Evolutionary conservation across 768 basidiomycete genomes (phyloP), one percentile per base, ranked within the genome.

Genomic region (Tephrocybe sp.): DNA sequence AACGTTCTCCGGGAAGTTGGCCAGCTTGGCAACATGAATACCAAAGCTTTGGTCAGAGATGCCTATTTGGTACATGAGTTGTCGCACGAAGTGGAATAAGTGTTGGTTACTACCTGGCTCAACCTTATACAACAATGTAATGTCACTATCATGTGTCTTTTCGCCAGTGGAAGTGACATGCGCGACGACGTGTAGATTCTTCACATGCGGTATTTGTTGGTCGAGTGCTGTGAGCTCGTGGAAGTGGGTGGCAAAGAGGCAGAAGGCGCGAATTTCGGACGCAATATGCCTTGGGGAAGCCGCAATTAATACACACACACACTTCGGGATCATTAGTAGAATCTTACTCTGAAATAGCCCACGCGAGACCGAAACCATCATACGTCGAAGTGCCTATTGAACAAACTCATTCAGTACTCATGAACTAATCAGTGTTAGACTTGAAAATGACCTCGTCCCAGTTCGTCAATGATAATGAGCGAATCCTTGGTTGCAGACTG

Each of bases 41-140:
- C 95, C 97, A 61, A 97, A 98, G 63, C 92, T 95, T 67, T 97
- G 95, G 63, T 98, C 95, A 38, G 91, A 93, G 18, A 97, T 79
- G 12, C 92, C 91, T 91, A 50, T 4, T 3, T 13, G 21, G 24
- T 12, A 3, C 27, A n/a, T 53, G 6, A 43, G 37, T 29, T n/a
- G 25, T 3, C 12, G 22, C 11, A 45, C 24, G 40, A 44, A 24
- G 15, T 15, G 12, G 53, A 21, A 24, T 9, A 22, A 18, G 34
- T 1, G 64, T 77, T 21, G 7, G n/a, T 7, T 38, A 5, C 25
- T 59, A 91, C 94, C 95, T 18, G 89, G 88, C 57, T 92, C 85
- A 21, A 98, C 94, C 65, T 94, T 93, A 69, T 98, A 98, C 38
- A 98, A 69, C 45, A 98, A 71, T 0, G 93, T 94, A 42, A 98